Evolutionary conservation across 2,329 filamentous ascomycete species (phyloP).

Genomic region (Aphanocladium album): DNA sequence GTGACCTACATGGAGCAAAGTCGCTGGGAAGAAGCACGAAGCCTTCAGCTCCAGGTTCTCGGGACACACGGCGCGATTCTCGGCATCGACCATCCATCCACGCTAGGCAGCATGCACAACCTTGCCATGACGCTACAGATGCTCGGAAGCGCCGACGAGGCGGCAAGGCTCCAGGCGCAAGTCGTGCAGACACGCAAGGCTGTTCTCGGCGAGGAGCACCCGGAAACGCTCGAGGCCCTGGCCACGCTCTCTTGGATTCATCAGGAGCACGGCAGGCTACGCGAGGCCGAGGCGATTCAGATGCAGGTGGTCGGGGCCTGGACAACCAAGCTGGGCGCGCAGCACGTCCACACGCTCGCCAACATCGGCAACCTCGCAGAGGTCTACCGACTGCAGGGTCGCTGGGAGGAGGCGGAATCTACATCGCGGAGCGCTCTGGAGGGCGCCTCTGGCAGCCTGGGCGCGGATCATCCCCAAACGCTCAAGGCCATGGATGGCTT

Average conservation of each 20-base stretch:
- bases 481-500: constrained; percentile 16
- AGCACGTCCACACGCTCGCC: constrained; percentile 5
- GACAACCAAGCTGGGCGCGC: neutral
- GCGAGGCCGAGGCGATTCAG: neutral
- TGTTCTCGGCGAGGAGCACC: too few relatives aligned
- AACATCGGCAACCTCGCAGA: constrained; percentile 5
- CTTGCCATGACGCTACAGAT: too few relatives aligned
- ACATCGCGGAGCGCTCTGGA: neutral
- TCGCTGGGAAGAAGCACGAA: neutral
- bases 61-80: too few relatives aligned
- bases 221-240: too few relatives aligned
- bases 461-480: constrained; percentile 16
- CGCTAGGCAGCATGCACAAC: too few relatives aligned
- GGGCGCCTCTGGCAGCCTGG: constrained; percentile 13
- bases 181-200: too few relatives aligned
- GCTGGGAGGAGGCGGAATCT: neutral
- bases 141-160: too few relatives aligned
- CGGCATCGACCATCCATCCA: too few relatives aligned
- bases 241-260: too few relatives aligned
- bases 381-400: neutral
- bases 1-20: too few relatives aligned
- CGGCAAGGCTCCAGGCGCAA: too few relatives aligned
- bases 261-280: too few relatives aligned
- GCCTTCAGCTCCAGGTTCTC: neutral
- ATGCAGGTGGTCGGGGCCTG: neutral